A percentile compares a stretch with the other conserved stretches of the same genome.
These are phyloP conservation scores for Cyberlindnera americana DNA, from an alignment of 805 yeast genomes.

Conservation along the genomic window DNA sequence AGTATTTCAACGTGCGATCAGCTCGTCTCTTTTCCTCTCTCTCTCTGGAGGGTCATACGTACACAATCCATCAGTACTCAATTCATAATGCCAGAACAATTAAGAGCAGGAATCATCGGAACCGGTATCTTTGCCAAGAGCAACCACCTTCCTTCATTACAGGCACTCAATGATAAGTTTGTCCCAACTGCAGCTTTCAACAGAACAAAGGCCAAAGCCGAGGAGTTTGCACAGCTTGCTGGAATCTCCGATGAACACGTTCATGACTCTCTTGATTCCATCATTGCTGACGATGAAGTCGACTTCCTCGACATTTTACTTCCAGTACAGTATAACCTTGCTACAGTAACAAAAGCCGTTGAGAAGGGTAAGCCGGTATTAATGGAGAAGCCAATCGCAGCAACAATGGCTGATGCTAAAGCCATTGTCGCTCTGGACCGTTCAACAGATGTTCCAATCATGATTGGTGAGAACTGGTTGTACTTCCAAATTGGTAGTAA, in stretches of 20 bases:
- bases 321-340: constrained; percentile 81
- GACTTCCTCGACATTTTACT: constrained; percentile 81
- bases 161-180: constrained; percentile 47
- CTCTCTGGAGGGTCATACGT: too few species aligned
- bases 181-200: constrained; percentile 71
- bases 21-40: too few species aligned
- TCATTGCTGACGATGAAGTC: constrained; percentile 60
- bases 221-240: constrained; percentile 65
- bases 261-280: constrained; percentile 27
- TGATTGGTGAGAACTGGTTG: constrained; percentile 84
- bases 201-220: constrained; percentile 83
- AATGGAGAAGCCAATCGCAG: constrained; percentile 92
- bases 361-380: constrained; percentile 72
- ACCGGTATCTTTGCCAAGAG: constrained; percentile 89
- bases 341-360: constrained; percentile 65
- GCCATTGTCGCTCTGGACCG: constrained; percentile 69
- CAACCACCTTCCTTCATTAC: constrained; percentile 72
- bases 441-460: constrained; percentile 61
- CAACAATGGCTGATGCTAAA: constrained; percentile 73
- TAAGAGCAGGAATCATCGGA: constrained; percentile 46
- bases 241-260: constrained; percentile 41
- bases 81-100: constrained; percentile 6
- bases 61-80: too few species aligned
- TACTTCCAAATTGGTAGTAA: constrained; percentile 57
- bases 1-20: neutral